Base-by-base conservation (phyloP, 129 eudicot species). In the Arctium lappa region DNA sequence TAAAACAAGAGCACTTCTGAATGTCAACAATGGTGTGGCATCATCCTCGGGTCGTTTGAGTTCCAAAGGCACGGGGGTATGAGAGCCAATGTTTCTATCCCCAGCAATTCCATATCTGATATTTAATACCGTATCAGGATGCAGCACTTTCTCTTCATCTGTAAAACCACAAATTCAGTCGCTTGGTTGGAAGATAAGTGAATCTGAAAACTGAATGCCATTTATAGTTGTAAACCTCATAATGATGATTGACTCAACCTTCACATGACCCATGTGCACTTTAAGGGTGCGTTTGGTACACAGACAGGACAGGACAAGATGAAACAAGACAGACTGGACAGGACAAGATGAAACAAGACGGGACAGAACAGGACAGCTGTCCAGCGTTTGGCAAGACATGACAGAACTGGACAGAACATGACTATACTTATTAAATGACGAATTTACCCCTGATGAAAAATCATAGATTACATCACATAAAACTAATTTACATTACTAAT, bases 61-160 rank as follows among this genome's bases (percentile, higher is more conserved):
- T 87, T 83, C 87, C 76, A 85, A 63, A 63, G 89, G 38, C 70
- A 89, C 75, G 10, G 98, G 98, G 83, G 86, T 88, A 73, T 96
- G 99, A 2, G 99, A 97, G 37, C 99, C 98, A 75, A 79, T 48
- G 53, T 65, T 84, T 89, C 99, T 90, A 78, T 86, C 85, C 32
- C 99, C 99, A 42, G 83, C 74, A 6, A 96, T 90, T 74, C 85
- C 81, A 53, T 93, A 96, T 83, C 83, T 87, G 65, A 96, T 86
- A 77, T 91, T 96, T 75, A 96, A 76, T 75, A 93, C 78, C 72
- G 98, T 91, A n/a, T 91, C 97, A 15, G 81, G 77, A 82, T 73
- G 80, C 77, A 63, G 46, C 12, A 37, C 79, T 69, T 85, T 84
- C 48, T 78, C 87, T 90, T 93, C 92, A 82, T 85, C 99, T 93